Percentiles rank a stretch among this genome's conserved stretches.
Conservation (phyloP, 306 rosid species). For the Sicyos edulis region DNA sequence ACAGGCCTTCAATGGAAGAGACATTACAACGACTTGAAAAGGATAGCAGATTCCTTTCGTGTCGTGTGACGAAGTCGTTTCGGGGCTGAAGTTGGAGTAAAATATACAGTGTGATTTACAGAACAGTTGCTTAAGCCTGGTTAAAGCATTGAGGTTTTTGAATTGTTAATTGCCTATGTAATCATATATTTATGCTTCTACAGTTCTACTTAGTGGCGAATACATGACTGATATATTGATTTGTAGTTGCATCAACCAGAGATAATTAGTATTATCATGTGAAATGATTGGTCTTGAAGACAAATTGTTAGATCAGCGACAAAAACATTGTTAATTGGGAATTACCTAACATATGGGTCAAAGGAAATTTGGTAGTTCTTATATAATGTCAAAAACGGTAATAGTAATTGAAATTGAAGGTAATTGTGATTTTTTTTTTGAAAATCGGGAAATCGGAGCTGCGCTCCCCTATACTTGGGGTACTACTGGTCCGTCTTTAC, state of each 20-base stretch:
- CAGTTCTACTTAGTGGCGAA: not conserved
- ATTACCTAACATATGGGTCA: too few species aligned
- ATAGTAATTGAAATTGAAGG: too few species aligned
- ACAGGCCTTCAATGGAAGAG: constrained; percentile 99
- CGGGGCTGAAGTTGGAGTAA: not conserved
- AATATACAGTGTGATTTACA: not conserved
- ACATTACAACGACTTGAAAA: constrained; percentile 69
- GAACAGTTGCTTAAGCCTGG: not conserved
- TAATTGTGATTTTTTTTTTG: too few species aligned
- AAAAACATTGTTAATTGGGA: not conserved
- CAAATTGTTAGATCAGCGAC: not conserved
- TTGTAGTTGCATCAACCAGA: not conserved
- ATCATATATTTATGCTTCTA: not conserved
- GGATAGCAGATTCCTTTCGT: constrained; percentile 62
- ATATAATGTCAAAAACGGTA: too few species aligned
- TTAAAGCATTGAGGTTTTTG: not conserved
- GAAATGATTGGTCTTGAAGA: not conserved
- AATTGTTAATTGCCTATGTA: not conserved
- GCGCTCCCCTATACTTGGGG: too few species aligned
- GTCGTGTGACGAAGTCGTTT: constrained; percentile 39
- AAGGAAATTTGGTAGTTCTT: too few species aligned
- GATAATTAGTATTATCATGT: not conserved
- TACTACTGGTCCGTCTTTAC: too few species aligned
- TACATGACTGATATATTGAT: not conserved
- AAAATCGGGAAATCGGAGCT: too few species aligned